phyloP scores from a whole-genome alignment of 371 early-diverging fungal genomes.

The Mucor racemosus region DNA sequence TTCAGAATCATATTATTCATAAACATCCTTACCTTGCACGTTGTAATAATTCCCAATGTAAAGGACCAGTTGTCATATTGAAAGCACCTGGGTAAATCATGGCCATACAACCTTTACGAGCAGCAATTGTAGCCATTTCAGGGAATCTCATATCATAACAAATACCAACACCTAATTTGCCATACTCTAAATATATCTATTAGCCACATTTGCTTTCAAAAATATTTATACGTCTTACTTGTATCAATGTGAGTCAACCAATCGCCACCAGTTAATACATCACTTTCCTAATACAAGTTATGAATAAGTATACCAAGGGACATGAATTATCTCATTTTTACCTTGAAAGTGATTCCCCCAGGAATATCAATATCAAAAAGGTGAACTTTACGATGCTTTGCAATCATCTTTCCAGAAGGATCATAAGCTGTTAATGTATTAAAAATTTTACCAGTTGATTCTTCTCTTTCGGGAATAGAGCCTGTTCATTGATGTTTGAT shows the following conservation, averaged over 20 bases:
- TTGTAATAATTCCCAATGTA: constrained; percentile 94
- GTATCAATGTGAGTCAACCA: constrained; percentile 80
- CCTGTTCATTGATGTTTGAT: constrained; percentile 52
- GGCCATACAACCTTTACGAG: constrained; percentile 83
- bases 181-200: constrained; percentile 58
- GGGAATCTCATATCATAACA: constrained; percentile 98
- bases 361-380: constrained; percentile 97
- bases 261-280: constrained; percentile 79
- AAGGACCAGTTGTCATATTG: constrained; percentile 93
- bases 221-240: constrained; percentile 40
- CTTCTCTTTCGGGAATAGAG: constrained; percentile 87
- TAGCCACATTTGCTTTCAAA: not conserved
- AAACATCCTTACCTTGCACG: constrained; percentile 73
- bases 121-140: constrained; percentile 93
- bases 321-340: constrained; percentile 9
- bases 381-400: constrained; percentile 82
- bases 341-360: constrained; percentile 86
- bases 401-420: constrained; percentile 75
- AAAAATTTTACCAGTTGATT: constrained; percentile 65
- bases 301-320: not conserved
- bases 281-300: constrained; percentile 68
- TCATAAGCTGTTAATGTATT: constrained; percentile 93
- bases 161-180: constrained; percentile 90
- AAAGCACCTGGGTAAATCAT: constrained; percentile 98
- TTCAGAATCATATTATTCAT: not conserved